Conservation (phyloP, 805 yeast genomes). For the Suhomyces tanzawaensis region DNA sequence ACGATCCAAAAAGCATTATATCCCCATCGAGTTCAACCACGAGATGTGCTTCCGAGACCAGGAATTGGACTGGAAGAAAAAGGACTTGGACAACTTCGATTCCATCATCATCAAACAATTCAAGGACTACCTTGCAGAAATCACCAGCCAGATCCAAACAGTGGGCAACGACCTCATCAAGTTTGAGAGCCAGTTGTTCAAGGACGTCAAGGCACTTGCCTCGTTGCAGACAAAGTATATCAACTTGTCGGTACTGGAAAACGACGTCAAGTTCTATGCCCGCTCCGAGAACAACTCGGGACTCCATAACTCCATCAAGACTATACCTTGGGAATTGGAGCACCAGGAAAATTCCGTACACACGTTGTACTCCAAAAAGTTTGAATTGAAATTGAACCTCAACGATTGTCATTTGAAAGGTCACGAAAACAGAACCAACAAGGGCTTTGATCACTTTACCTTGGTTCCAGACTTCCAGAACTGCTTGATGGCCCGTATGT, state of each 20-base stretch:
- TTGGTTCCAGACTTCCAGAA: slow-evolving; percentile 41
- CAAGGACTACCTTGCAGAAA: slow-evolving; percentile 23
- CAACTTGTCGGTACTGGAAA: slow-evolving; percentile 24
- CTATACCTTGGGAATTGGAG: slow-evolving; percentile 32
- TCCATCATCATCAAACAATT: slow-evolving; percentile 32
- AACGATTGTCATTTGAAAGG: slow-evolving; percentile 30
- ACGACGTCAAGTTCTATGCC: slow-evolving; percentile 15
- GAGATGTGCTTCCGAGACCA: slow-evolving; percentile 39
- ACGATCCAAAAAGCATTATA: slow-evolving; percentile 30
- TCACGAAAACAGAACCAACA: slow-evolving; percentile 12
- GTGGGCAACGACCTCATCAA: slow-evolving; percentile 33
- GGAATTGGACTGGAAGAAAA: slow-evolving; percentile 23
- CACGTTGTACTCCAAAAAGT: slow-evolving; percentile 25
- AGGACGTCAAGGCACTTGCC: slow-evolving; percentile 37
- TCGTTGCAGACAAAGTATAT: slow-evolving; percentile 33
- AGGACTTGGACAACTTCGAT: slow-evolving; percentile 30
- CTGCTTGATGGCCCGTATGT: slow-evolving; percentile 35
- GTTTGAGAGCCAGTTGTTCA: slow-evolving; percentile 35
- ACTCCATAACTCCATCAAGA: slow-evolving; percentile 17
- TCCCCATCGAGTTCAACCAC: slow-evolving; percentile 41
- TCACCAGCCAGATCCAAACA: slow-evolving; percentile 28
- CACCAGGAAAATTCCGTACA: slow-evolving; percentile 6
- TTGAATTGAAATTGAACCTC: slow-evolving; percentile 29
- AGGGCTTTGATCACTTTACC: slow-evolving; percentile 28
- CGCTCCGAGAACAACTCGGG: slow-evolving; percentile 17